Percentiles rank a stretch among this genome's conserved stretches.
Conservation (phyloP, 169 alveolate species). For the Sarcocystis neurona region DNA sequence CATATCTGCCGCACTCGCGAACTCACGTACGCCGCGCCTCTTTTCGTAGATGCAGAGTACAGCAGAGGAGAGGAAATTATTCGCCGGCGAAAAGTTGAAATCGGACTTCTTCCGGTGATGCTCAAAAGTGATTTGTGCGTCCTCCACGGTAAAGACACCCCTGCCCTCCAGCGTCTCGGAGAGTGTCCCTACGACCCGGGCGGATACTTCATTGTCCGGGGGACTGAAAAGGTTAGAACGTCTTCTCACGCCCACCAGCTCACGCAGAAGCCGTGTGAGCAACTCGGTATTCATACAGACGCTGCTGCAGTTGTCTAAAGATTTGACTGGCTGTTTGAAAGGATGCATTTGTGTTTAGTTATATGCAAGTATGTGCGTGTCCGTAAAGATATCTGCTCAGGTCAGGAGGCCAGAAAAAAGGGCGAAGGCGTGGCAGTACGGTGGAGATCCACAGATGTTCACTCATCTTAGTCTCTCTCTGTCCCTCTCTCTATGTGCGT, state of each 20-base stretch:
- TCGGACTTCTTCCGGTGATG: conserved; percentile 98
- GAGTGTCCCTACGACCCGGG: conserved; percentile 90
- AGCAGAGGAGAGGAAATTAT: conserved; percentile 88
- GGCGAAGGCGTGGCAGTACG: too few relatives aligned
- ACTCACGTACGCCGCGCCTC: conserved; percentile 97
- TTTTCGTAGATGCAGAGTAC: conserved; percentile 94
- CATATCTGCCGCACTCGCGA: conserved; percentile 97
- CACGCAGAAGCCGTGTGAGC: not conserved
- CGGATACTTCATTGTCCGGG: conserved; percentile 98
- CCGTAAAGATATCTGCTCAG: too few relatives aligned
- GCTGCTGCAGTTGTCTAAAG: not conserved
- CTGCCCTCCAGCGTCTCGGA: conserved; percentile 77
- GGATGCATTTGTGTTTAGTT: not conserved
- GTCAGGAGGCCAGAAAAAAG: too few relatives aligned
- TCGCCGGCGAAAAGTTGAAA: conserved; percentile 85
- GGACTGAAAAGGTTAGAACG: conserved; percentile 95
- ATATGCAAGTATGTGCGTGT: not conserved
- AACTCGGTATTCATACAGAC: not conserved
- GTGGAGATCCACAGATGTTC: too few relatives aligned
- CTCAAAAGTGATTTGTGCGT: conserved; percentile 90
- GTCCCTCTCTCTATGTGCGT: too few relatives aligned
- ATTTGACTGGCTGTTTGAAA: not conserved
- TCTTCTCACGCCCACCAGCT: not conserved
- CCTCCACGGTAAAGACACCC: conserved; percentile 74
- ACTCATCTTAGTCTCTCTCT: too few relatives aligned